Evolutionary conservation across 495 filamentous ascomycete species (phyloP), one percentile per base, ranked within the genome.

Genomic region (Chaetomium cochliodes): DNA sequence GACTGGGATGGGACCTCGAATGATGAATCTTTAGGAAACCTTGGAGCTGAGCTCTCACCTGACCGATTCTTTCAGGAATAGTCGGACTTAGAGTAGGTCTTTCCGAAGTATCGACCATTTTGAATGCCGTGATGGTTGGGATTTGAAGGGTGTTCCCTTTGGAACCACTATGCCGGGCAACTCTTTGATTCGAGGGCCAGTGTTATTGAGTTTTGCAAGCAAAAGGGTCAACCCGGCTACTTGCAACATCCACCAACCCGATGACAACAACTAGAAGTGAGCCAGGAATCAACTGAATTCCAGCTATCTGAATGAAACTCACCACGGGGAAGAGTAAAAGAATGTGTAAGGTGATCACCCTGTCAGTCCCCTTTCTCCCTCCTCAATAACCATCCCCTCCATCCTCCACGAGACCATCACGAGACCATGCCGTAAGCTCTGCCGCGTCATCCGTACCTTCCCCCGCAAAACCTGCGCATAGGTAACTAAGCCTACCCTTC

Each of bases 191-290:
- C 28, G 6, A 6, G 28, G 28, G 28, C 28, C 6, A 6, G 28
- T 6, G 28, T 6, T 30, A 30, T 30, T 30, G 28, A 30, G 28
- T 30, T 37, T 37, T 37, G 33, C 33, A 37, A 37, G n/a, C n/a
- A n/a, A n/a, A n/a, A n/a, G 8, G 33, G 2, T 3, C 9, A 11
- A 33, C 6, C 8, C 28, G 2, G 52, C 30, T 7, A 20, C 23
- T 50, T 20, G n/a, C 46, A 60, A 50, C 46, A 50, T 50, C 5
- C 58, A 22, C 6, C 0, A 25, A 22, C 3, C 25, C 18, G 23
- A 41, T 59, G 39, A 20, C 39, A 59, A 47, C 41, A 60, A 42
- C 8, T 18, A 26, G 12, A 46, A 26, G n/a, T 47, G 25, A 59
- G 22, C 41, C 57, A 49, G 16, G 18, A 12, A 47, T 5, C 16